A percentile compares a stretch with the other conserved stretches of the same genome.
phyloP scores from a whole-genome alignment of 257 asterid species.

The Capsicum baccatum region DNA sequence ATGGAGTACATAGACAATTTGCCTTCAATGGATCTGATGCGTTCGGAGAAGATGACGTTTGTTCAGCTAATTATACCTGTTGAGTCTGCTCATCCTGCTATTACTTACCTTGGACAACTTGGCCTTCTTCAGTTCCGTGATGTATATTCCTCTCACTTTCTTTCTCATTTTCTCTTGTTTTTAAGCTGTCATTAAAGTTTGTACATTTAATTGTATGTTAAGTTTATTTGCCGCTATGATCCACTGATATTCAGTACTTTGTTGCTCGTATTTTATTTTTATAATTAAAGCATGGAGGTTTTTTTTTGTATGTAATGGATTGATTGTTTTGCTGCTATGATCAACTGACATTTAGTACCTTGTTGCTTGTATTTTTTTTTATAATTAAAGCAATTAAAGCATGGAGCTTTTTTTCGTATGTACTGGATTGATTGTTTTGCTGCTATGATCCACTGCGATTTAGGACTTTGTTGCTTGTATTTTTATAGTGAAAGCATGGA shows the following conservation, averaged over 20 bases:
- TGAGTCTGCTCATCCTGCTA: constrained; percentile 95
- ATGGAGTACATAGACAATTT: constrained; percentile 78
- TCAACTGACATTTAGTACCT: too few relatives aligned
- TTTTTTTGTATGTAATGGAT: too few relatives aligned
- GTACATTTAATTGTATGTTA: neutral
- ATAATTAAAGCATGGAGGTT: too few relatives aligned
- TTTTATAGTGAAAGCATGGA: too few relatives aligned
- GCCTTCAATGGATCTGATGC: constrained; percentile 97
- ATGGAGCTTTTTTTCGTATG: too few relatives aligned
- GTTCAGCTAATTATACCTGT: constrained; percentile 95
- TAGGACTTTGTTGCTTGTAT: too few relatives aligned
- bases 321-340: too few relatives aligned
- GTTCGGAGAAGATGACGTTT: constrained; percentile 93
- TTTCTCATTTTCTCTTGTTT: neutral
- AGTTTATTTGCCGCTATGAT: neutral
- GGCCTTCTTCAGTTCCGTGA: constrained; percentile 97
- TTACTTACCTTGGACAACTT: constrained; percentile 89
- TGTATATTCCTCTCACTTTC: constrained; percentile 45
- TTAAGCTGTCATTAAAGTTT: neutral
- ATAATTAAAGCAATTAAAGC: too few relatives aligned
- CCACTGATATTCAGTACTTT: neutral
- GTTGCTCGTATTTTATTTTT: neutral
- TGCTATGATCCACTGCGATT: too few relatives aligned
- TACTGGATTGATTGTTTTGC: too few relatives aligned
- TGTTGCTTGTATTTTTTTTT: too few relatives aligned